Evolutionary conservation across 2,329 filamentous ascomycete species (phyloP).

Genomic region (Arthrobotrys musiformis): DNA sequence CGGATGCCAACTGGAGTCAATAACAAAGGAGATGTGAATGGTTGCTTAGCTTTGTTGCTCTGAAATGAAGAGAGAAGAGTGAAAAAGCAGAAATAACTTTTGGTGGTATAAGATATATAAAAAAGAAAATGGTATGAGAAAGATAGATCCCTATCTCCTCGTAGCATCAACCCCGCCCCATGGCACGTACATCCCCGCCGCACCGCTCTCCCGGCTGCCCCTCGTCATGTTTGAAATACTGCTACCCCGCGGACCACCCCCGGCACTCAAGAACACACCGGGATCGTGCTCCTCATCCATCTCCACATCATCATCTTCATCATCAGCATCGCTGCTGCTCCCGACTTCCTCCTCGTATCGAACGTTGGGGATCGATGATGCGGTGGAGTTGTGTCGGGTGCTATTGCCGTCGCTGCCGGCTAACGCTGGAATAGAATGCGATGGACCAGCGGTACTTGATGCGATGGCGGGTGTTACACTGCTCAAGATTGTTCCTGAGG

Average conservation of each 20-base stretch:
- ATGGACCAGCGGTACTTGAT: conserved; percentile 1
- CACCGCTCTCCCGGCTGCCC: conserved; percentile 47
- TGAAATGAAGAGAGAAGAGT: not conserved
- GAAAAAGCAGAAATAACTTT: not conserved
- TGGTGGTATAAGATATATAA: not conserved
- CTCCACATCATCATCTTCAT: conserved; percentile 58
- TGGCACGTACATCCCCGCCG: conserved; percentile 47
- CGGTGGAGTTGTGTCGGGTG: conserved; percentile 11
- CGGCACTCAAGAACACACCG: conserved; percentile 16
- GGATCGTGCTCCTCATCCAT: conserved; percentile 48
- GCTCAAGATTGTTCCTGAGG: conserved; percentile 24
- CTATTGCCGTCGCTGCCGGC: not conserved
- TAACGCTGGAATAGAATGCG: not conserved
- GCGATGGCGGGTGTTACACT: conserved; percentile 42
- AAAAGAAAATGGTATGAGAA: not conserved
- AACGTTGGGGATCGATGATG: conserved; percentile 15
- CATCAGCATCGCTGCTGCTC: conserved; percentile 51
- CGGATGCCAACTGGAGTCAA: not conserved
- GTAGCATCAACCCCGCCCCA: conserved; percentile 36
- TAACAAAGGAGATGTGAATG: not conserved
- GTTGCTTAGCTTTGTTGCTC: not conserved
- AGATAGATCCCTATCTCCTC: conserved; percentile 18
- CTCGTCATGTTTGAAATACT: conserved; percentile 40
- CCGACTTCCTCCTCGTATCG: conserved; percentile 12
- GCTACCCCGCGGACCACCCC: conserved; percentile 20